phyloP scores from a whole-genome alignment of 116 monocot genomes.

The Trichopus zeylanicus region DNA sequence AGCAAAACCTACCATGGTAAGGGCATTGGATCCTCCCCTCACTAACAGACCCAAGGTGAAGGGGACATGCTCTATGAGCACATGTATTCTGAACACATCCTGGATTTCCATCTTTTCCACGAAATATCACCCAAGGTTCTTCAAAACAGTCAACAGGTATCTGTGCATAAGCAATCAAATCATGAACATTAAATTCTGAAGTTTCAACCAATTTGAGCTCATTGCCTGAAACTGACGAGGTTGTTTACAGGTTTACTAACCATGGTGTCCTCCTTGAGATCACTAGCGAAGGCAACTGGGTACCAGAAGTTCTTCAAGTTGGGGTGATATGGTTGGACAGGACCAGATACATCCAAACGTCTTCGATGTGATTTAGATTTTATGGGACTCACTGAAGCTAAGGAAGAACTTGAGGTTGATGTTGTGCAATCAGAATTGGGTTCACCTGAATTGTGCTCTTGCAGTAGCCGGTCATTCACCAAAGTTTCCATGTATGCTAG shows the following conservation, averaged over 20 bases:
- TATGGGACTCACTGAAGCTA: constrained; percentile 8
- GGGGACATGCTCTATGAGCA: constrained; percentile 95
- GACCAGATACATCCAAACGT: constrained; percentile 76
- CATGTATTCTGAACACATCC: constrained; percentile 96
- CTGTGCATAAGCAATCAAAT: constrained; percentile 20
- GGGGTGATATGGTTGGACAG: constrained; percentile 72
- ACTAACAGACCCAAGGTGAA: constrained; percentile 86
- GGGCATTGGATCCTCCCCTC: constrained; percentile 91
- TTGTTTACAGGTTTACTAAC: constrained; percentile 24
- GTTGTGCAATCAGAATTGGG: constrained; percentile 29
- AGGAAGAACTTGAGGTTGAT: constrained; percentile 46
- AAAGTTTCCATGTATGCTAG: constrained; percentile 70
- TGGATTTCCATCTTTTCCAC: constrained; percentile 80
- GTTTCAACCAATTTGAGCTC: neutral
- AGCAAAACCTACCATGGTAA: constrained; percentile 73
- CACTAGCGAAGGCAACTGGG: constrained; percentile 82
- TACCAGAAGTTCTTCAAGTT: constrained; percentile 96
- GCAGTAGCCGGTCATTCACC: constrained; percentile 57
- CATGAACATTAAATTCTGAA: neutral
- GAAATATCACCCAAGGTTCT: constrained; percentile 93
- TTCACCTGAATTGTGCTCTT: constrained; percentile 43
- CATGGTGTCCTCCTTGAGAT: constrained; percentile 82
- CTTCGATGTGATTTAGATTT: constrained; percentile 22
- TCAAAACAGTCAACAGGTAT: constrained; percentile 93
- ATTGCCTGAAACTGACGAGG: neutral